Evolutionary conservation across 1,284 basidiomycete genomes (phyloP), one percentile per base, ranked within the genome.

Genomic region (Sporisorium iseilematis-ciliati): DNA sequence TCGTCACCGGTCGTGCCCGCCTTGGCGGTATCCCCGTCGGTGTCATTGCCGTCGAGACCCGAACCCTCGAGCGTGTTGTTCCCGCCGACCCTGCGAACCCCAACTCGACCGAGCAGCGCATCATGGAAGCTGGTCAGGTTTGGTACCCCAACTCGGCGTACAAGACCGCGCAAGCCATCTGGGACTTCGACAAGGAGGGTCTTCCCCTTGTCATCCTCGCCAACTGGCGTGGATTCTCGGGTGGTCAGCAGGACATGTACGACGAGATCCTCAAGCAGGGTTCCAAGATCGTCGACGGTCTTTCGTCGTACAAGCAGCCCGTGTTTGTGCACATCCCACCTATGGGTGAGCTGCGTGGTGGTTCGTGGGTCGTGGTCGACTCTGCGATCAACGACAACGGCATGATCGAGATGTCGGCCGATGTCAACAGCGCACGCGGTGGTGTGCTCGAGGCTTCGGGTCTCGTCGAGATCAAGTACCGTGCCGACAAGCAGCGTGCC

Each of bases 121-220:
- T 99, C 86, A 95, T 98, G 91, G 96, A 99, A 86, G 97, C 97
- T 38, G 97, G 97, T 82, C 97, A 99, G 86, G 97, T 90, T 57
- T 99, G 97, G 97, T 99, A 98, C 87, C 97, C 97, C 54, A 99
- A 99, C 87, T 96, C 93, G 29, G 95, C 97, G n/a, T 96, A 97
- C 89, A 99, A 99, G 90, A 99, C 97, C 25, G 97, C 96, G 10
- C 97, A 98, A 84, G 95, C 97, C 18, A 99, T 99, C 88, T 94
- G 95, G 86, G 97, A 99, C 88, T 94, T 99, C 88, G 93, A 96
- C 88, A 92, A 95, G 55, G 97, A 99, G 87, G 94, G 93, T 43
- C 89, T 99, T 23, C 97, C 97, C 4, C 89, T 99, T 71, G 94
- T 99, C 86, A 96, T 99, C 86, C 97, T 99, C 82, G 97, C 97